Evolutionary conservation across 1,284 basidiomycete species (phyloP), one percentile per base, ranked within the genome.

Genomic region (Hypsizygus ulmarius): DNA sequence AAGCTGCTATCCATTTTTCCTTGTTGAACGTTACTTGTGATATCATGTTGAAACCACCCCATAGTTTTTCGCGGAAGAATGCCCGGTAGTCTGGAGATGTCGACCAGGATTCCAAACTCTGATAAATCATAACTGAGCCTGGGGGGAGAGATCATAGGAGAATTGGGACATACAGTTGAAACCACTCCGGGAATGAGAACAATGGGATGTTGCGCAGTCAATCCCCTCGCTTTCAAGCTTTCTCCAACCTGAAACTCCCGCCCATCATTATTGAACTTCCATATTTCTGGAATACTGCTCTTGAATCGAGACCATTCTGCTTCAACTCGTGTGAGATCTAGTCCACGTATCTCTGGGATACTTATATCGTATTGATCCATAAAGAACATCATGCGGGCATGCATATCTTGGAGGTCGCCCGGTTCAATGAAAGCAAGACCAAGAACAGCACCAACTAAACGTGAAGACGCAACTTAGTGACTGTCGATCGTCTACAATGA

Each of bases 41-140:
- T 43, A 96, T 67, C 93, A 95, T 94, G 38, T 81, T 84, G 59
- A 82, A 81, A 0, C 90, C 85, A 16, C 93, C 93, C 93, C 91
- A 94, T 5, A 94, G 65, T 56, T 87, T 88, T 64, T 90, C 82
- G 8, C 91, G 81, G 63, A 94, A 94, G 70, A 90, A 91, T 0
- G 81, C 62, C 3, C 86, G 77, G 57, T 88, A 87, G 54, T 89
- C 88, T 0, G 86, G 84, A 1, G 79, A 70, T 0, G 92, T 93
- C 0, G 87, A 87, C 92, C 92, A 94, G 5, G 87, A 90, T 62
- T 93, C 90, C 42, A 94, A 69, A 12, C 86, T 82, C 86, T 87
- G 43, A 32, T 21, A 19, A n/a, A 19, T 15, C n/a, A 34, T 39
- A 8, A 30, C 15, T 35, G 35, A 49, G 27, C 45, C 38, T 44